Evolutionary conservation across 140 eudicot genomes (phyloP).

Genomic region (Anethum foeniculum): DNA sequence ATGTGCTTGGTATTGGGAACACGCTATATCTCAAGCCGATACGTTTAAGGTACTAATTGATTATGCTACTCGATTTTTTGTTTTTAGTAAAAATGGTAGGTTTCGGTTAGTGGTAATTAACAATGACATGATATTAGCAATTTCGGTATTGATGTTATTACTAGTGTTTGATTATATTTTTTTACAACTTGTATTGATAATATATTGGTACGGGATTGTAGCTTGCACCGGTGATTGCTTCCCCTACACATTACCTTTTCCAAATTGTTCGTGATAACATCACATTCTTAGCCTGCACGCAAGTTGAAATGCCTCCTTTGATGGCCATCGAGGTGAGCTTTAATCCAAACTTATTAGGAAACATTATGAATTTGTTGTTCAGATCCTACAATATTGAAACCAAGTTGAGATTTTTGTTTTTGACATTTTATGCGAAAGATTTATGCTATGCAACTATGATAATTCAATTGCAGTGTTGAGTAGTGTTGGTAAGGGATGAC

Average conservation of each 20-base stretch:
- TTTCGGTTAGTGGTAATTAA: neutral
- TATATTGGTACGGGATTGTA: conserved; percentile 19
- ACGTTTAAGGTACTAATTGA: conserved; percentile 47
- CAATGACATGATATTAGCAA: neutral
- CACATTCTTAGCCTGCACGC: conserved; percentile 88
- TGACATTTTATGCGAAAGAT: neutral
- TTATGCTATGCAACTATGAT: neutral
- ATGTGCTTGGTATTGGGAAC: conserved; percentile 96
- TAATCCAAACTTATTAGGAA: neutral
- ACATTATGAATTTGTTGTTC: neutral
- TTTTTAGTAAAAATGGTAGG: neutral
- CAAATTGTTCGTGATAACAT: conserved; percentile 82
- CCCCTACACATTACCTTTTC: conserved; percentile 92
- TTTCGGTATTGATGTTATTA: neutral
- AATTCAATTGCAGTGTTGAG: neutral
- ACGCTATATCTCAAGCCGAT: conserved; percentile 67
- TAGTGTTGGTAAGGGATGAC: neutral
- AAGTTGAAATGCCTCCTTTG: conserved; percentile 95
- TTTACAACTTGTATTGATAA: neutral
- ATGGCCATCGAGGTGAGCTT: conserved; percentile 84
- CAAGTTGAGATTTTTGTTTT: neutral
- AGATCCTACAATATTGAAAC: neutral
- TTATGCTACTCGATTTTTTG: neutral
- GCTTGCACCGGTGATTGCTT: conserved; percentile 81
- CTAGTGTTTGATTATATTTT: neutral